Evolutionary conservation across 345 rosid species (phyloP).

Genomic region (Citrus maxima): DNA sequence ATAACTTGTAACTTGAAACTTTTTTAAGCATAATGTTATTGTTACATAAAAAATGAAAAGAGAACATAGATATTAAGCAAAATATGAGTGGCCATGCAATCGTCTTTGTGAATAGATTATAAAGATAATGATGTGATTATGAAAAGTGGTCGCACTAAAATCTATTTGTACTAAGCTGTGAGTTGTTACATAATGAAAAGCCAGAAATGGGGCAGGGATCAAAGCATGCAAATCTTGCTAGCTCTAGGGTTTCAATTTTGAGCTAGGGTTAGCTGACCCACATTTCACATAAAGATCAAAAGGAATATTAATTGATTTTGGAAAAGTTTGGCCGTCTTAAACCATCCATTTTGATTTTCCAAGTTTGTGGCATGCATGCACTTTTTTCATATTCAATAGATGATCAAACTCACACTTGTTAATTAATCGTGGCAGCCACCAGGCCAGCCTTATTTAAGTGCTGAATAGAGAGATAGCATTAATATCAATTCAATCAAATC

Average conservation of each 20-base stretch:
- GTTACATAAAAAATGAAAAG: not conserved
- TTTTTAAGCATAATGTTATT: no score
- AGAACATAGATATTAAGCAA: not conserved
- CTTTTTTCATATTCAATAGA: not conserved
- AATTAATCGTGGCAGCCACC: not conserved
- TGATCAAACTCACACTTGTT: not conserved
- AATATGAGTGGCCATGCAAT: not conserved
- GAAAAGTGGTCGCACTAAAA: not conserved
- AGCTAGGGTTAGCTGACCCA: constrained; percentile 18
- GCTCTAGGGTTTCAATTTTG: constrained; percentile 23
- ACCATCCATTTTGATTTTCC: not conserved
- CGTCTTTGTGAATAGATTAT: no score
- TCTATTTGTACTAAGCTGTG: not conserved
- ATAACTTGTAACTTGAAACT: no score
- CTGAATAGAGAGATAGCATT: no score
- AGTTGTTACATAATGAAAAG: constrained; percentile 7
- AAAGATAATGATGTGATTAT: not conserved
- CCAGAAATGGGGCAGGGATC: not conserved
- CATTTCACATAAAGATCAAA: constrained; percentile 4
- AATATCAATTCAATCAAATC: constrained; percentile 1
- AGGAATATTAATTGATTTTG: constrained; percentile 8
- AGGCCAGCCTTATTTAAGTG: not conserved
- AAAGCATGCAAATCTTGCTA: constrained; percentile 6
- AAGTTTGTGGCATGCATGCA: not conserved
- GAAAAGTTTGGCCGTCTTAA: constrained; percentile 10